Evolutionary conservation across 2,329 filamentous ascomycete genomes (phyloP).

Genomic region (Penicillium frequentans): DNA sequence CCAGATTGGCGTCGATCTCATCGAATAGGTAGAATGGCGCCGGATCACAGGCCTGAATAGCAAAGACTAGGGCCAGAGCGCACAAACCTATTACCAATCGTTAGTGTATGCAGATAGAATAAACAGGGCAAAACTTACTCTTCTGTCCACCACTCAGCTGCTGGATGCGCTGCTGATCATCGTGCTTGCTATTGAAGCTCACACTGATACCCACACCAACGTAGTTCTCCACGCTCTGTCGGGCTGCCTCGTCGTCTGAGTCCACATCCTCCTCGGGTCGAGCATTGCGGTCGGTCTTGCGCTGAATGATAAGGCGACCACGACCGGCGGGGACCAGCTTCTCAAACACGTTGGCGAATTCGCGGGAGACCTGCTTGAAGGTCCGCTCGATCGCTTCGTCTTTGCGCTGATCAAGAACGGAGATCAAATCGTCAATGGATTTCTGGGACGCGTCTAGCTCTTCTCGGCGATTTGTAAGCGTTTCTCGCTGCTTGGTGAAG

Average conservation of each 20-base stretch:
- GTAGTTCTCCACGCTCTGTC: slow-evolving; percentile 80
- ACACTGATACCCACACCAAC: slow-evolving; percentile 95
- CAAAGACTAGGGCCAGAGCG: slow-evolving; percentile 95
- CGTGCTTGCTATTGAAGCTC: slow-evolving; percentile 97
- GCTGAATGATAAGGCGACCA: slow-evolving; percentile 88
- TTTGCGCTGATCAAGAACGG: slow-evolving; percentile 89
- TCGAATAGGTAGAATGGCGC: slow-evolving; percentile 99
- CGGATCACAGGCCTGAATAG: slow-evolving; percentile 96
- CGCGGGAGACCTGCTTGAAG: slow-evolving; percentile 94
- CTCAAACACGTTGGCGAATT: slow-evolving; percentile 91
- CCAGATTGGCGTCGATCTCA: slow-evolving; percentile 96
- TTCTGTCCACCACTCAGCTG: slow-evolving; percentile 97
- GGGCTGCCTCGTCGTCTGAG: slow-evolving; percentile 65
- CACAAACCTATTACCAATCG: slow-evolving; percentile 67
- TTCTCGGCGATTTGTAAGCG: slow-evolving; percentile 76
- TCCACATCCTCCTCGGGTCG: slow-evolving; percentile 66
- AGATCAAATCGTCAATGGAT: slow-evolving; percentile 89
- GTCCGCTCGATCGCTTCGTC: slow-evolving; percentile 98
- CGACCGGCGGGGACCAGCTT: slow-evolving; percentile 92
- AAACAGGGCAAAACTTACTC: slow-evolving; percentile 61
- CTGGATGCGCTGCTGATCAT: slow-evolving; percentile 97
- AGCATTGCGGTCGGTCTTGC: slow-evolving; percentile 72
- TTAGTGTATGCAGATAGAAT: slow-evolving; percentile 10
- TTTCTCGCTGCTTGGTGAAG: slow-evolving; percentile 90
- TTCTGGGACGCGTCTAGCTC: slow-evolving; percentile 84